phyloP scores from a whole-genome alignment of 306 rosid species.

The Quercus engelmannii region DNA sequence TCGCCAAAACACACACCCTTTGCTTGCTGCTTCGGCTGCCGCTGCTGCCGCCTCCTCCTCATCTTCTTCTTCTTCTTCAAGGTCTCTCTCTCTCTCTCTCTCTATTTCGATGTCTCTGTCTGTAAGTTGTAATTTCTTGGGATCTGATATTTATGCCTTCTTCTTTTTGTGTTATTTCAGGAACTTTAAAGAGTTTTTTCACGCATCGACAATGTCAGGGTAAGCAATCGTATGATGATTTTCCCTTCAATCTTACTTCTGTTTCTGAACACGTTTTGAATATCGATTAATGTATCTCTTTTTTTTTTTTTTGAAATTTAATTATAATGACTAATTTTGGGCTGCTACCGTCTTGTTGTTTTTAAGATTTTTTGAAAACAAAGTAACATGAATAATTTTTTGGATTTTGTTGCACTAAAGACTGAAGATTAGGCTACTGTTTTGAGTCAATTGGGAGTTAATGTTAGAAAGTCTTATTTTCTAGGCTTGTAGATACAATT shows the following conservation, averaged over 20 bases:
- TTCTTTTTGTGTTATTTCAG: neutral
- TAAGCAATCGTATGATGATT: neutral
- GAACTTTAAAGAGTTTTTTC: neutral
- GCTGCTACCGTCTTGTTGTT: too few relatives aligned
- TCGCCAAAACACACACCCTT: neutral
- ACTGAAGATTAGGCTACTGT: neutral
- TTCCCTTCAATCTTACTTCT: too few relatives aligned
- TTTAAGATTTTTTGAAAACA: too few relatives aligned
- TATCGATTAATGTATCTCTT: too few relatives aligned
- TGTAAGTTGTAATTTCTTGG: neutral
- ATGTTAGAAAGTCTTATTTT: neutral
- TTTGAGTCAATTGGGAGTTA: neutral
- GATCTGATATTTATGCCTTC: neutral
- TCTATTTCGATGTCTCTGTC: neutral
- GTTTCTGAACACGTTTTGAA: too few relatives aligned
- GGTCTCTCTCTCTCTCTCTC: neutral
- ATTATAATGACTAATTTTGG: neutral
- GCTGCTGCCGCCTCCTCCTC: too few relatives aligned
- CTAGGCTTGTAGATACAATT: neutral
- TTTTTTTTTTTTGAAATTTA: too few relatives aligned
- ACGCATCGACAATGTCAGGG: slow-evolving; percentile 3
- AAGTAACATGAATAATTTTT: neutral
- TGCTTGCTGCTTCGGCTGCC: neutral
- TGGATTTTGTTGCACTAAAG: neutral
- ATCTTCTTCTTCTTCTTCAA: neutral